Conservation (phyloP, 1,284 basidiomycete species). For the Pascua guehoae region DNA sequence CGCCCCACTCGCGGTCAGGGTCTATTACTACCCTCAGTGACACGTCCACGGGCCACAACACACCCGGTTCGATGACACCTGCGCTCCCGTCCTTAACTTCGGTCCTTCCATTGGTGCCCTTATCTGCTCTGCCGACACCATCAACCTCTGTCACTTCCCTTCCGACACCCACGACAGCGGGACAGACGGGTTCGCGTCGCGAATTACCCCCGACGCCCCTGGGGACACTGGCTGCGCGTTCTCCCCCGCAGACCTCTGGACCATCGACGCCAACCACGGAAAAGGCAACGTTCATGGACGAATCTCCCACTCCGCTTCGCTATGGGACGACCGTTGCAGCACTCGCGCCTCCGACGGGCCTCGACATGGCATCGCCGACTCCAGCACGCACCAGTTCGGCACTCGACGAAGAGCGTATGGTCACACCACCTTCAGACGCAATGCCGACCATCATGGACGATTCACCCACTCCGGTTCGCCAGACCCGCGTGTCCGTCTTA, state of each 20-base stretch:
- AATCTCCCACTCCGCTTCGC: conserved; percentile 10
- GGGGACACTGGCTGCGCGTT: no score
- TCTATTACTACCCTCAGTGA: neutral
- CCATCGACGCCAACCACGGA: neutral
- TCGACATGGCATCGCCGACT: neutral
- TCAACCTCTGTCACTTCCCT: no score
- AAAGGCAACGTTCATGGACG: conserved; percentile 7
- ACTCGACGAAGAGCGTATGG: neutral
- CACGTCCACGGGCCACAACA: no score
- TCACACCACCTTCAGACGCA: neutral
- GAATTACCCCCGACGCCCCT: no score
- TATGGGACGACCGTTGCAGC: neutral
- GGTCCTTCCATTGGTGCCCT: no score
- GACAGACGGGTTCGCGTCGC: no score
- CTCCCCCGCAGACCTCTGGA: no score
- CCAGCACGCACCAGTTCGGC: neutral
- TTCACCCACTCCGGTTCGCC: conserved; percentile 16
- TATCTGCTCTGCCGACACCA: no score
- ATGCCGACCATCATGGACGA: conserved; percentile 18
- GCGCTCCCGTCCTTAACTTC: no score
- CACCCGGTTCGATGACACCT: no score
- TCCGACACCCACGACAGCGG: no score
- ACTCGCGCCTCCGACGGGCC: neutral
- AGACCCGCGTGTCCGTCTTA: conserved; percentile 11
- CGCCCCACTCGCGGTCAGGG: conserved; percentile 2